These are phyloP conservation scores for Sorghum bicolor DNA, from an alignment of 176 grass and related monocot genomes.

Conservation along the genomic window DNA sequence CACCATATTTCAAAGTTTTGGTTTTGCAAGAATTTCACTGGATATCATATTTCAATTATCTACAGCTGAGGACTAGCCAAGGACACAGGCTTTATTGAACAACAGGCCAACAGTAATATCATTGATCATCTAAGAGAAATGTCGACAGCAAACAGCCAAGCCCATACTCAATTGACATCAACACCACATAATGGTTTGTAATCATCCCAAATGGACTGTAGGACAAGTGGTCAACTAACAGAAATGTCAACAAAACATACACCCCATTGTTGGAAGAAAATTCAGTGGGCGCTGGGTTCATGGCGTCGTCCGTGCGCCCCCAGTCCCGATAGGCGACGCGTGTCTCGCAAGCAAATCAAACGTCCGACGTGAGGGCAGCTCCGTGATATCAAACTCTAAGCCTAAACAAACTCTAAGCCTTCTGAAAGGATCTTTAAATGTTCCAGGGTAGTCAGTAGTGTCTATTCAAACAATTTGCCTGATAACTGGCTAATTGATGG, in stretches of 20 bases:
- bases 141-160: not conserved
- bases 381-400: too few relatives aligned
- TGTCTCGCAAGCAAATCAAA: too few relatives aligned
- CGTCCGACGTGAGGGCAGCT: too few relatives aligned
- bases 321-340: too few relatives aligned
- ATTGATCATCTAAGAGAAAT: constrained; percentile 10
- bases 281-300: too few relatives aligned
- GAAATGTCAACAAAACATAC: not conserved
- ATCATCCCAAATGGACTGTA: not conserved
- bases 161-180: not conserved
- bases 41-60: not conserved
- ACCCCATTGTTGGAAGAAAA: not conserved
- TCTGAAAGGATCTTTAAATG: not conserved
- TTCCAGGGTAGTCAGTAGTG: not conserved
- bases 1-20: not conserved
- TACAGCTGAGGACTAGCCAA: not conserved
- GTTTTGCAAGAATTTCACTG: not conserved
- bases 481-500: not conserved
- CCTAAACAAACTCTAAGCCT: not conserved
- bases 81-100: not conserved
- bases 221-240: not conserved
- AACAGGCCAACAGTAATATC: not conserved
- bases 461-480: not conserved
- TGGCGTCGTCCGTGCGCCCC: too few relatives aligned
- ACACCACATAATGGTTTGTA: not conserved